Evolutionary conservation across 805 yeast species (phyloP), one percentile per base, ranked within the genome.

Genomic region (Candida jianshihensis): DNA sequence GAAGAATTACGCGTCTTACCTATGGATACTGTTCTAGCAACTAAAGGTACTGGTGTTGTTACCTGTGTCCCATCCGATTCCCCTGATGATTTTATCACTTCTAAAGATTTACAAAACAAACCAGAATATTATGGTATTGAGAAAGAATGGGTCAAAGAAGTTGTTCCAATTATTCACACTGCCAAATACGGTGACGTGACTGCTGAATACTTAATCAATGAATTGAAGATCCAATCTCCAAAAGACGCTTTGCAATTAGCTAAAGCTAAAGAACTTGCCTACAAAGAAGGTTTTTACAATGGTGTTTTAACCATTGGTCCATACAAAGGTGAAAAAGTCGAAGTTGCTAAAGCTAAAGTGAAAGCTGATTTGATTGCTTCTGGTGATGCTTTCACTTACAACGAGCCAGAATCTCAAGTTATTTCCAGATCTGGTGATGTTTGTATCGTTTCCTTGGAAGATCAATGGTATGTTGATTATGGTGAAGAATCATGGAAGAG

Each of bases 41-140:
- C 78, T 38, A 92, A 92, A 70, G 98, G 98, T 74, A 92, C 97
- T 31, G 98, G 97, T 70, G 97, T 92, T 31, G 98, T 92, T 40
- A 90, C 97, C 6, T 92, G 96, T 70, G 97, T 89, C 44, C 98
- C 97, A 44, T 81, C 96, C n/a, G 96, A 89, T 63, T 89, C 97
- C 39, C 97, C 98, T 42, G 98, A 92, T 68, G 98, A 92, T 68
- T 92, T 54, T 57, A 79, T 90, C 63, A 92, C 96, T 41, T 74
- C 82, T 33, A 71, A 70, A 53, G 98, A 92, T 49, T 73, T 92
- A 51, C 72, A 73, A 51, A 78, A 86, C 69, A 90, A 90, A 67
- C 83, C 97, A 22, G 97, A 87, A 53, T 90, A 78, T 61, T 89
- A 90, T 60, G 75, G 78, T 37, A 84, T 90, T 54, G 71, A 89